Evolutionary conservation across 768 basidiomycete species (phyloP), one percentile per base, ranked within the genome.

Genomic region (Termitomyces sp.): DNA sequence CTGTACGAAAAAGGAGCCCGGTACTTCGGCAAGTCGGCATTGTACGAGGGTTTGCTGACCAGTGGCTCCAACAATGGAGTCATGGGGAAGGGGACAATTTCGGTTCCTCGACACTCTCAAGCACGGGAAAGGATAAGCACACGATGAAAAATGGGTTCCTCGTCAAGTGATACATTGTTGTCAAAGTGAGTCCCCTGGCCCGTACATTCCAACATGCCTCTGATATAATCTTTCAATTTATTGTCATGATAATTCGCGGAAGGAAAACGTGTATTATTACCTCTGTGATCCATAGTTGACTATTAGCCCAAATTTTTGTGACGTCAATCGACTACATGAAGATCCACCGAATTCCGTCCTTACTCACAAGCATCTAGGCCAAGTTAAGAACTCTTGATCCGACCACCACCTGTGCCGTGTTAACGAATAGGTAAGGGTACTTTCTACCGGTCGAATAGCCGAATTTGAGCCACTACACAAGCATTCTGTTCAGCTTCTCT

Each of bases 81-180:
- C 59, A 45, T 80, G 75, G 70, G 63, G 76, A 5, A 74, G 67
- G 51, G 71, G 67, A 3, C 59, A 74, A 74, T 71, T n/a, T 61
- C 63, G 12, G 59, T 5, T 1, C 11, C 12, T 43, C 5, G 42
- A 43, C 21, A 27, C 68, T 50, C 62, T 75, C n/a, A 64, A 63
- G 58, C 63, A 61, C 52, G 66, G 61, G 28, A 53, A 47, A 25
- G 71, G 76, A 35, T 66, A 69, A 35, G 70, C 23, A 8, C 28
- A n/a, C 19, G 59, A 57, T 75, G 27, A 67, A 79, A 40, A 66
- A 70, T 35, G 77, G 78, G 0, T 68, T 78, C 3, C 46, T 77
- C 0, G 75, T 80, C 25, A 75, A 74, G 63, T 77, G 78, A 51
- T 80, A 75, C 60, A 77, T 76, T 55, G 58, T 67, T n/a, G 19